Evolutionary conservation across 805 yeast genomes (phyloP).

Genomic region (Starmerella ratchasimensis): DNA sequence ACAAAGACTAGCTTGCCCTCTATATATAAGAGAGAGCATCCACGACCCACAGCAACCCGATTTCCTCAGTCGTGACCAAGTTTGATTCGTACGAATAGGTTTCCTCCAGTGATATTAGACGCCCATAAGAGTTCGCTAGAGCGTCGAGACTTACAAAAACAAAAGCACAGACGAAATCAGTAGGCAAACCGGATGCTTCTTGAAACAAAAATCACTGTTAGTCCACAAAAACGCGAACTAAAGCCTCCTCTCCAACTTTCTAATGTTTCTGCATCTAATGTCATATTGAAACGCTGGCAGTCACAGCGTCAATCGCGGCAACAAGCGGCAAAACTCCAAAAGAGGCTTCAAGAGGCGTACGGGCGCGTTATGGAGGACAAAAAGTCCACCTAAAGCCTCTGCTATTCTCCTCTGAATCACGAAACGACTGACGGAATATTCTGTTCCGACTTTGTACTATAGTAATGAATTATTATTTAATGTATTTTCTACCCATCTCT

Average conservation of each 20-base stretch:
- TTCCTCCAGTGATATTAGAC: too few relatives aligned
- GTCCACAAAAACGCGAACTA: constrained; percentile 2
- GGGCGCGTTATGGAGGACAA: constrained; percentile 4
- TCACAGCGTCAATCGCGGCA: constrained; percentile 6
- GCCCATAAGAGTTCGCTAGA: too few relatives aligned
- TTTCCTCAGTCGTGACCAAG: too few relatives aligned
- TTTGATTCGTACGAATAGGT: too few relatives aligned
- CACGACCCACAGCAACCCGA: too few relatives aligned
- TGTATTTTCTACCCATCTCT: background rate
- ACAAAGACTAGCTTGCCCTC: too few relatives aligned
- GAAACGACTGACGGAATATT: background rate
- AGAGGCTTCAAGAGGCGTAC: constrained; percentile 12
- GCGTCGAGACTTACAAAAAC: too few relatives aligned
- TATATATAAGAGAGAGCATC: too few relatives aligned
- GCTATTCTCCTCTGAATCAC: background rate
- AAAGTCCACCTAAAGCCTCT: background rate
- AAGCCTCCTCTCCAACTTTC: background rate
- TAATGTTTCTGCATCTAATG: constrained; percentile 1
- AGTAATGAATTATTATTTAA: background rate
- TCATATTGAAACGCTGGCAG: constrained; percentile 2
- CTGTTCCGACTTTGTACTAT: background rate
- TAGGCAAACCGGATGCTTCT: background rate
- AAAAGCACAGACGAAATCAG: too few relatives aligned
- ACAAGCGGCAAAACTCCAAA: constrained; percentile 13
- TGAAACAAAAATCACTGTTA: background rate